Base-by-base conservation (phyloP, 345 rosid genomes). In the Moricandia arvensis region DNA sequence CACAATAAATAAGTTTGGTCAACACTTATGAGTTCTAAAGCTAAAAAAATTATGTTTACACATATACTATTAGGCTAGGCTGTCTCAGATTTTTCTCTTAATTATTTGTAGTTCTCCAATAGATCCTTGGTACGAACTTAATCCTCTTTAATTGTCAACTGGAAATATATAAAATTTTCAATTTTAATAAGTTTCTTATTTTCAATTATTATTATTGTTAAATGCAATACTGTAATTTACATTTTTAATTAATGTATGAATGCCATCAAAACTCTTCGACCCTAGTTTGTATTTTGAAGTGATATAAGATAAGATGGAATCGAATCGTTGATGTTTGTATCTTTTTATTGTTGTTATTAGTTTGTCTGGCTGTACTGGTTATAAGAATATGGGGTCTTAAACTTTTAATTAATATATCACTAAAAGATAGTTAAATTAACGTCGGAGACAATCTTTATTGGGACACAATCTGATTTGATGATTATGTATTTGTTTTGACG, bases 401-500 rank as follows among this genome's bases (percentile, higher is more conserved):
- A 17, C 4, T 53, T 51, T 51, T 2, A 53, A 17, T 55, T 13
- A 53, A 15, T 24, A 51, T 63, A 11, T 11, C 7, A 18, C 49
- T 21, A 11, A 29, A 21, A 11, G 12, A 41, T 2, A 3, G 26
- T 34, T 17, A 33, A 69, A 55, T 35, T 13, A 55, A 54, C 27
- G 10, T 49, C n/a, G 16, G 61, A 26, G 29, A 37, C 16, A 27
- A 53, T 75, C 69, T 75, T 75, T 69, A 62, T 54, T 62, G 74
- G 59, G 55, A 63, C 71, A 76, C 7, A 55, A 57, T 76, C 66
- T 69, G 75, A 55, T 76, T 55, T 69, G 51, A 43, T 49, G 53
- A 45, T n/a, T n/a, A 45, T 45, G 53, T 13, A 45, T 45, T n/a
- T 45, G 18, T n/a, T n/a, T 45, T 45, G 53, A 45, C 53, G 53